Base-by-base conservation (phyloP, 805 yeast genomes). In the Soucietia sequanensis region DNA sequence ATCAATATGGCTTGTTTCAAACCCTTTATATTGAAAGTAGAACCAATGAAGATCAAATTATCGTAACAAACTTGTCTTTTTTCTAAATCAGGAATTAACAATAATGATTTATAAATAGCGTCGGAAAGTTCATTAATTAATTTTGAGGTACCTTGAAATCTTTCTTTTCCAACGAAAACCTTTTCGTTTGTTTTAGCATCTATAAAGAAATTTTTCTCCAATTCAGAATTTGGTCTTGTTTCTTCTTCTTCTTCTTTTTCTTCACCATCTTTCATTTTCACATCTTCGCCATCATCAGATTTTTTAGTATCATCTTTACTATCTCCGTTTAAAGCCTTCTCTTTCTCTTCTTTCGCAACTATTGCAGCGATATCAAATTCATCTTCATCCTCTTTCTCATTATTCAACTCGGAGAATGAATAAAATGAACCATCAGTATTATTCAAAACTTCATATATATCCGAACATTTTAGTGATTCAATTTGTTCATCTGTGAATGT, bases 281-380 rank as follows among this genome's bases (percentile, higher is more conserved):
- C 11, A 33, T 27, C 43, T 47, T 34, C 37, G 49, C 31, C 42
- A 50, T 30, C 30, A n/a, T n/a, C n/a, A n/a, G n/a, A n/a, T n/a
- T n/a, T n/a, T n/a, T n/a, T n/a, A 31, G 24, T 20, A 29, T 37
- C 18, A 48, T 48, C 64, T 45, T 54, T 61, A 41, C 61, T 56
- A 36, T 68, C 65, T n/a, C n/a, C 46, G 63, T 68, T 44, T 78
- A 86, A 35, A 85, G 56, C 56, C 84, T 89, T 25, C 7, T 19
- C 19, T 4, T 21, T 78, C 42, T 81, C 76, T 10, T 81, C 88
- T 42, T 86, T 81, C 2, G 93, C 77, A 9, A 90, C 93, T 46
- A 90, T 79, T 26, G 89, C 87, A 2, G 96, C 96, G 31, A 91
- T 89, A 56, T 91, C 96, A 24, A 88, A 71, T 3, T 80, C 78